Evolutionary conservation across 768 basidiomycete species (phyloP).

Genomic region (Boletus edulis): DNA sequence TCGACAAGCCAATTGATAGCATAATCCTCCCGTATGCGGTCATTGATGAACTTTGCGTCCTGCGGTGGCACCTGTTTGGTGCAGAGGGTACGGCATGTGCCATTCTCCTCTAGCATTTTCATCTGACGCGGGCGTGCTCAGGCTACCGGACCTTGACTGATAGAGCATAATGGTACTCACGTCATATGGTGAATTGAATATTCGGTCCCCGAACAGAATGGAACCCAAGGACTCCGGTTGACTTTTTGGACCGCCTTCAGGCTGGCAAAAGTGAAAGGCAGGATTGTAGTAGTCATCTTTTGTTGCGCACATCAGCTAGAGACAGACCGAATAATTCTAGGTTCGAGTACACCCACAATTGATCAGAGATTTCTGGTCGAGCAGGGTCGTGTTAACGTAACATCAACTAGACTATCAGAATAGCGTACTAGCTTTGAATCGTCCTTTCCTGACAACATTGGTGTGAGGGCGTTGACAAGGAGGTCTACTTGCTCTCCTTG

Average conservation of each 20-base stretch:
- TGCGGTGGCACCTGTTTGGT: slow-evolving; percentile 54
- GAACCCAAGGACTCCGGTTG: slow-evolving; percentile 88
- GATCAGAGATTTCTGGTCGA: slow-evolving; percentile 78
- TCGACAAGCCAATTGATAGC: slow-evolving; percentile 94
- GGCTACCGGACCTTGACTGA: not conserved
- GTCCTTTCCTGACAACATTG: slow-evolving; percentile 68
- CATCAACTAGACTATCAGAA: not conserved
- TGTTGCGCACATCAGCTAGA: slow-evolving; percentile 6
- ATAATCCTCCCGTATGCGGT: slow-evolving; percentile 89
- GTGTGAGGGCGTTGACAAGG: slow-evolving; percentile 86
- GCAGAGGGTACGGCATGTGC: slow-evolving; percentile 78
- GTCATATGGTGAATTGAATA: slow-evolving; percentile 87
- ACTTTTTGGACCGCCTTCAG: slow-evolving; percentile 65
- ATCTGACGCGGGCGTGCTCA: slow-evolving; percentile 46
- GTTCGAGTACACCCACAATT: slow-evolving; percentile 53
- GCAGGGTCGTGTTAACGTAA: slow-evolving; percentile 4
- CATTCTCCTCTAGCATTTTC: slow-evolving; percentile 74
- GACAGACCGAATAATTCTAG: not conserved
- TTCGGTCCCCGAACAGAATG: slow-evolving; percentile 95
- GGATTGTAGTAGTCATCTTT: slow-evolving; percentile 93
- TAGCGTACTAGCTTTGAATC: slow-evolving; percentile 70
- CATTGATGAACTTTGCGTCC: slow-evolving; percentile 87
- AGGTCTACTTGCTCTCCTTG: slow-evolving; percentile 73
- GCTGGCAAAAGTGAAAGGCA: slow-evolving; percentile 82
- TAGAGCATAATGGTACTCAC: slow-evolving; percentile 41